These are phyloP conservation scores for Spiromastix sp. DNA, from an alignment of 2,329 filamentous ascomycete species.

Conservation along the genomic window DNA sequence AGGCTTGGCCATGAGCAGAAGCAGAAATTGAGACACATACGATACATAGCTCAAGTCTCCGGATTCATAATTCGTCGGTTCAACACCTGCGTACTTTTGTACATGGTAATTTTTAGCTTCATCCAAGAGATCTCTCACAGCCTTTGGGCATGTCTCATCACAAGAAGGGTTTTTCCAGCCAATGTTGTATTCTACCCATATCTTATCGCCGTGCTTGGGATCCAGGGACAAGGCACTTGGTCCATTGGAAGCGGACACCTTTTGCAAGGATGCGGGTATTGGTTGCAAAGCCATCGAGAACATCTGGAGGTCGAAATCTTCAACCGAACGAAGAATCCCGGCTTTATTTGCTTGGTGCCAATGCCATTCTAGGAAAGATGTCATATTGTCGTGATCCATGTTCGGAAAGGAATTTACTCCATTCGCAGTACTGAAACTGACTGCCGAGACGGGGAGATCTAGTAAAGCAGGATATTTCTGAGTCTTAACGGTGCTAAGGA, in stretches of 20 bases:
- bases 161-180: constrained; percentile 26
- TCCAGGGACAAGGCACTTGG: constrained; percentile 33
- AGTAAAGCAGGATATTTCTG: constrained; percentile 40
- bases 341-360: constrained; percentile 23
- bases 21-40: too few relatives aligned
- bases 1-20: too few relatives aligned
- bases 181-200: constrained; percentile 38
- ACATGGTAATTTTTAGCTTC: constrained; percentile 27
- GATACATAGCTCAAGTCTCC: too few relatives aligned
- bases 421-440: constrained; percentile 31
- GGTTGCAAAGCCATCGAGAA: constrained; percentile 29
- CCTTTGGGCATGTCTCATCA: constrained; percentile 23
- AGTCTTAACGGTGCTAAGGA: constrained; percentile 37
- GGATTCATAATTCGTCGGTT: constrained; percentile 22
- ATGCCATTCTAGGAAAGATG: too few relatives aligned
- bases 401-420: constrained; percentile 29
- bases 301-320: constrained; percentile 20
- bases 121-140: constrained; percentile 32
- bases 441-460: constrained; percentile 23
- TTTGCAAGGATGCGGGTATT: constrained; percentile 24
- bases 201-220: constrained; percentile 30
- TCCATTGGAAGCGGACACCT: constrained; percentile 22
- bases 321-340: constrained; percentile 18
- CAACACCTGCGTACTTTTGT: constrained; percentile 24
- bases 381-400: constrained; percentile 18